These are phyloP conservation scores for Alternaria sp. DNA, from an alignment of 2,329 filamentous ascomycete genomes.

Conservation along the genomic window DNA sequence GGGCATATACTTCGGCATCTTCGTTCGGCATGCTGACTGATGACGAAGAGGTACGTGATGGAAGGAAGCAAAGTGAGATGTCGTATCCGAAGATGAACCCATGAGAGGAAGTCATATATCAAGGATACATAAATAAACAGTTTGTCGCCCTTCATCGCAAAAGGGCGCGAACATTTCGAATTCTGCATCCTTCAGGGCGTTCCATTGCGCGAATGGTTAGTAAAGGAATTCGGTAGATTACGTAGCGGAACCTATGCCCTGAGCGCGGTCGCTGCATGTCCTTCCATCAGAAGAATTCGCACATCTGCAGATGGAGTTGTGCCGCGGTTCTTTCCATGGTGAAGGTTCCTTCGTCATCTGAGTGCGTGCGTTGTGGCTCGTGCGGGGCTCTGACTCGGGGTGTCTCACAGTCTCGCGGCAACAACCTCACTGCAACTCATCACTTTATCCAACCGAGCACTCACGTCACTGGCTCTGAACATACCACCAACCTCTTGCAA, in stretches of 20 bases:
- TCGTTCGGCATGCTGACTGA: background rate
- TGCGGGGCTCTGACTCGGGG: conserved; percentile 3
- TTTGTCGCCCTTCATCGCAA: background rate
- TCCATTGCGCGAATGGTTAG: background rate
- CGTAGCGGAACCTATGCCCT: background rate
- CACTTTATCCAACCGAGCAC: conserved; percentile 5
- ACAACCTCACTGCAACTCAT: background rate
- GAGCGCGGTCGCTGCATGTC: background rate
- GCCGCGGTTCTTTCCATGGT: background rate
- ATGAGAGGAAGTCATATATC: background rate
- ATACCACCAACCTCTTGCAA: background rate
- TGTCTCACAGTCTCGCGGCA: conserved; percentile 11
- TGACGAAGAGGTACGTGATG: background rate
- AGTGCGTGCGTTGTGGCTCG: background rate
- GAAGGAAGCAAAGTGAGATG: background rate
- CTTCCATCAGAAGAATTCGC: background rate
- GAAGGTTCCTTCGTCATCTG: background rate
- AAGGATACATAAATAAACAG: background rate
- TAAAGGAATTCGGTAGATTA: background rate
- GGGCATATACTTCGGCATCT: background rate
- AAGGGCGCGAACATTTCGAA: background rate
- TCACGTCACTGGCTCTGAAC: background rate
- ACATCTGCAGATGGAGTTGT: background rate
- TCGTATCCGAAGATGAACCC: background rate
- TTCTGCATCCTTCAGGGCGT: background rate